Percentiles rank a stretch among this genome's conserved stretches.
Conservation (phyloP, 164 flowering plant genomes). For the Aristolochia fimbriata region DNA sequence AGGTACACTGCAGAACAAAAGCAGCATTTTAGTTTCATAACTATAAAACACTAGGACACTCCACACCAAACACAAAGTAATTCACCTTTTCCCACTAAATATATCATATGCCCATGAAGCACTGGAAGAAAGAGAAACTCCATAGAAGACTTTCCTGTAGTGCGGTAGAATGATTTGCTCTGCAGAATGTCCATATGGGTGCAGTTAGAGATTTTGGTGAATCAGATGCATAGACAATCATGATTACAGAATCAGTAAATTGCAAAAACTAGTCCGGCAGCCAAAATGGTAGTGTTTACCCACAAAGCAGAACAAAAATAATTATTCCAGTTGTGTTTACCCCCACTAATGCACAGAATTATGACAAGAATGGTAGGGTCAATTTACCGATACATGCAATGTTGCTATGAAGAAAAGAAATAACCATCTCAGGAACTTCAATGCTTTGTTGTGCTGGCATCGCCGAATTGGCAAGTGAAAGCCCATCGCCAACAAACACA, state of each 20-base stretch:
- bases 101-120: constrained; percentile 43
- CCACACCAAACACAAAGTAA: not conserved
- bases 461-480: constrained; percentile 8
- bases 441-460: constrained; percentile 5
- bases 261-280: not conserved
- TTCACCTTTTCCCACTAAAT: constrained; percentile 70
- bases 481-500: constrained; percentile 2
- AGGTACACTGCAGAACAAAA: constrained; percentile 34
- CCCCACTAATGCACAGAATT: not conserved
- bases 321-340: too few species aligned
- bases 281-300: not conserved
- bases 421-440: constrained; percentile 19
- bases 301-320: not conserved
- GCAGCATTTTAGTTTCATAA: not conserved
- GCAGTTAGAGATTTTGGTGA: not conserved
- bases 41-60: not conserved
- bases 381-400: constrained; percentile 39
- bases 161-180: constrained; percentile 62
- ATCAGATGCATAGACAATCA: not conserved
- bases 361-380: not conserved
- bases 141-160: constrained; percentile 39
- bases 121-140: constrained; percentile 31
- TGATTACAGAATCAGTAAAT: not conserved
- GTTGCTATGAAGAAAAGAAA: constrained; percentile 58
- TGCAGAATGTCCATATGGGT: constrained; percentile 20